Evolutionary conservation across 75 land plant genomes (phyloP), one percentile per base, ranked within the genome.

Genomic region (Chamaecyparis obtusa): DNA sequence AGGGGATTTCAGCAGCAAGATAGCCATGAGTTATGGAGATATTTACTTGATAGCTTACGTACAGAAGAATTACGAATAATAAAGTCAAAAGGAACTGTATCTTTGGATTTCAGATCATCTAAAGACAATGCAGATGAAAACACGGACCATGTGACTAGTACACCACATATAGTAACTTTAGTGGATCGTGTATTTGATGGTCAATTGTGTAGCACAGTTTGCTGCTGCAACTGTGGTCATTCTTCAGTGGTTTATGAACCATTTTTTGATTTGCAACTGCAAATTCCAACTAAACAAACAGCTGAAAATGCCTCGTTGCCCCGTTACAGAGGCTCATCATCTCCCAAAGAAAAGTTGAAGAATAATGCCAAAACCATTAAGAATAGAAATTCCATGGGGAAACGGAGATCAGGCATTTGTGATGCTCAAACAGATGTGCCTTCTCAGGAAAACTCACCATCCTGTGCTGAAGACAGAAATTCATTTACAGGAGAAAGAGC

Each of bases 1-100:
- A 92, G 88, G 90, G 99, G 99, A 51, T 95, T 90, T 86, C 96
- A 98, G 82, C 99, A 98, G 64, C 99, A 98, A 77, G 99, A 98
- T 85, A 98, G 99, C 84, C 99, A 96, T 89, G 99, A 98, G 86
- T 90, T 98, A 86, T 92, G 96, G 19, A 88, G 95, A 13, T 95
- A 87, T 89, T 89, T 98, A 49, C 95, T 96, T 35, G 97, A 95
- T 88, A 95, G 94, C 11, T 87, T 96, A 88, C 88, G 71, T 56
- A 87, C 89, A 32, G 99, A 98, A 86, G 99, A 96, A 83, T 74
- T 89, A 71, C 84, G 57, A 83, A 19, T 74, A 54, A 90, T 88
- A 84, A 93, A 94, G 89, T 49, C 27, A 8, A 84, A 14, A 8
- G 71, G 51, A 27, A 46, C 14, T 6, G 43, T 44, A 44, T 46